Conservation (phyloP, 345 rosid species). For the Hirschfeldia incana region DNA sequence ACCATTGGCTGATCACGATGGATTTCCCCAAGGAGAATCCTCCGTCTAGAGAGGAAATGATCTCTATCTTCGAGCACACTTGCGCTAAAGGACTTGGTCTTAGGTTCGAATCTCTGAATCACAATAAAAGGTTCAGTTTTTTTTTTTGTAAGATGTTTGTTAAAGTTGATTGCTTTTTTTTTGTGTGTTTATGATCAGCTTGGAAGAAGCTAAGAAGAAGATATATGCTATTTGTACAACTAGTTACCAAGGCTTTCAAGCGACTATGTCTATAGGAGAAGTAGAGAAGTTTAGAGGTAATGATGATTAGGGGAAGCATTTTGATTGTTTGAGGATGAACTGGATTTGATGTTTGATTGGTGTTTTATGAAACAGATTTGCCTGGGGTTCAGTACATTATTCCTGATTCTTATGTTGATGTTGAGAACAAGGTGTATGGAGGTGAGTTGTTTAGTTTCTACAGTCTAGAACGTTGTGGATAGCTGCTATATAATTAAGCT, state of each 20-base stretch:
- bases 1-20: slow-evolving; percentile 87
- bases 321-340: neutral
- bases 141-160: neutral
- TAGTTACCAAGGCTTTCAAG: slow-evolving; percentile 92
- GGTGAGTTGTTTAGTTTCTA: slow-evolving; percentile 44
- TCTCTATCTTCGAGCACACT: slow-evolving; percentile 65
- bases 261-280: slow-evolving; percentile 73
- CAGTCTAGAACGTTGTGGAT: neutral
- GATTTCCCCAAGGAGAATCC: slow-evolving; percentile 63
- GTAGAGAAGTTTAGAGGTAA: slow-evolving; percentile 68
- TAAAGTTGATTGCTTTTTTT: neutral
- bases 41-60: slow-evolving; percentile 69
- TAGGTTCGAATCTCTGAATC: slow-evolving; percentile 43
- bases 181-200: slow-evolving; percentile 36
- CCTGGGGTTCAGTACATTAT: slow-evolving; percentile 78
- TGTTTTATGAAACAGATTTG: slow-evolving; percentile 48
- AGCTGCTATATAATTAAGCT: neutral
- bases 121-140: neutral
- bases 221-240: slow-evolving; percentile 95
- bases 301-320: slow-evolving; percentile 3
- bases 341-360: neutral
- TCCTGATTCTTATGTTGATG: slow-evolving; percentile 92
- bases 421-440: slow-evolving; percentile 81
- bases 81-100: slow-evolving; percentile 82
- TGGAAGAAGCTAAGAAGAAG: slow-evolving; percentile 80